phyloP scores from a whole-genome alignment of 345 rosid genomes.

The Arabis alpina region DNA sequence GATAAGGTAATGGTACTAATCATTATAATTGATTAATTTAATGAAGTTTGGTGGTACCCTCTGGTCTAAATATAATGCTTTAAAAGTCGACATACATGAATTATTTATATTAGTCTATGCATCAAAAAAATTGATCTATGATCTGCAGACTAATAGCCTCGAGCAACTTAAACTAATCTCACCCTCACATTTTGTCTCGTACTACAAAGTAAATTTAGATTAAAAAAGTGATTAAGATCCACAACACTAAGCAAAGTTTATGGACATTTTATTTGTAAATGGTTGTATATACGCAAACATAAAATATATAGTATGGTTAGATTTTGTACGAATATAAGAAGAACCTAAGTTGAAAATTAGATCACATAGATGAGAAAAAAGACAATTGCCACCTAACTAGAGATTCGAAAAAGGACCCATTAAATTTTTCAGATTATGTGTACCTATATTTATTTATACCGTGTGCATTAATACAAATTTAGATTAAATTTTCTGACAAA shows the following conservation, averaged over 20 bases:
- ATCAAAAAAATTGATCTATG: slow-evolving; percentile 11
- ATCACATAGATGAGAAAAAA: slow-evolving; percentile 25
- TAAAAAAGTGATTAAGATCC: slow-evolving; percentile 29
- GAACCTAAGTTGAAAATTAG: slow-evolving; percentile 18
- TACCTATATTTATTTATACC: background rate
- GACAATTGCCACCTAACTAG: slow-evolving; percentile 25
- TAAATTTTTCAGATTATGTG: background rate
- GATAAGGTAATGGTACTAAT: slow-evolving; percentile 33
- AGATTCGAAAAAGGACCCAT: background rate
- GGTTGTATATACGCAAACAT: slow-evolving; percentile 22
- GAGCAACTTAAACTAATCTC: slow-evolving; percentile 24
- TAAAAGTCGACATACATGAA: background rate
- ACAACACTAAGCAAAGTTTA: slow-evolving; percentile 25
- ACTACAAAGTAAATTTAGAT: slow-evolving; percentile 5
- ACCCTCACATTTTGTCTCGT: slow-evolving; percentile 25
- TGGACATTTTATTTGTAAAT: slow-evolving; percentile 20
- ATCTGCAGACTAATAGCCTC: slow-evolving; percentile 20
- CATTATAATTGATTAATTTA: slow-evolving; percentile 24
- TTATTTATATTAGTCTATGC: slow-evolving; percentile 14
- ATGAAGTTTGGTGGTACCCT: slow-evolving; percentile 29
- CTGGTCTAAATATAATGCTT: background rate
- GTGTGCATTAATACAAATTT: background rate
- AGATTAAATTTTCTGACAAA: background rate
- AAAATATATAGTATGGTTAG: slow-evolving; percentile 34
- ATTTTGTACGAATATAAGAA: slow-evolving; percentile 18